Evolutionary conservation across 2,329 filamentous ascomycete species (phyloP).

Genomic region (Penicillium corylophilum): DNA sequence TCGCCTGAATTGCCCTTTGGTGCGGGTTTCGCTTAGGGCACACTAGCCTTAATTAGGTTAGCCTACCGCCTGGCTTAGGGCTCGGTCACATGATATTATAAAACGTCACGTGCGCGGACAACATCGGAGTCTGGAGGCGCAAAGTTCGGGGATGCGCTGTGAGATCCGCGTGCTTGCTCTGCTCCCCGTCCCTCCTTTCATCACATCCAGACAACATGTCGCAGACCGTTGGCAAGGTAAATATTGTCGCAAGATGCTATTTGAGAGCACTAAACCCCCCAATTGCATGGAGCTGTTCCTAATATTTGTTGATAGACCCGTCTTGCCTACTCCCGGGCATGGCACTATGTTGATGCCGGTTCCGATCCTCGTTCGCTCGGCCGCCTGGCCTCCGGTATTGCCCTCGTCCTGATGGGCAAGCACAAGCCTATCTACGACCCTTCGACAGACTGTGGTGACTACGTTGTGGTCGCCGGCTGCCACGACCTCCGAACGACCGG

Average conservation of each 20-base stretch:
- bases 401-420: slow-evolving; percentile 91
- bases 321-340: slow-evolving; percentile 92
- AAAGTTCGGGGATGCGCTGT: slow-evolving; percentile 13
- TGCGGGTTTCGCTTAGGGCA: slow-evolving; percentile 47
- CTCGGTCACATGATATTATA: slow-evolving; percentile 31
- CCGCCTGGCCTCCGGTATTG: slow-evolving; percentile 84
- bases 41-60: slow-evolving; percentile 14
- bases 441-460: slow-evolving; percentile 97
- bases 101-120: not conserved
- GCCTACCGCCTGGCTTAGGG: slow-evolving; percentile 24
- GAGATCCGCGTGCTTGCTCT: slow-evolving; percentile 6
- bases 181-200: slow-evolving; percentile 6
- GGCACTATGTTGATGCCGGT: slow-evolving; percentile 83
- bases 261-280: not conserved
- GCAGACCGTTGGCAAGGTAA: slow-evolving; percentile 47
- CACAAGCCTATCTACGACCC: slow-evolving; percentile 98
- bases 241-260: not conserved
- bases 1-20: slow-evolving; percentile 35
- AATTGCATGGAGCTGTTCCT: not conserved
- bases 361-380: slow-evolving; percentile 76
- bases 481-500: slow-evolving; percentile 83
- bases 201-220: slow-evolving; percentile 37
- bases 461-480: slow-evolving; percentile 92
- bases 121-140: slow-evolving; percentile 11
- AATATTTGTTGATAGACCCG: slow-evolving; percentile 65